phyloP scores from a whole-genome alignment of 164 flowering plant genomes.

The Taxillus chinensis region DNA sequence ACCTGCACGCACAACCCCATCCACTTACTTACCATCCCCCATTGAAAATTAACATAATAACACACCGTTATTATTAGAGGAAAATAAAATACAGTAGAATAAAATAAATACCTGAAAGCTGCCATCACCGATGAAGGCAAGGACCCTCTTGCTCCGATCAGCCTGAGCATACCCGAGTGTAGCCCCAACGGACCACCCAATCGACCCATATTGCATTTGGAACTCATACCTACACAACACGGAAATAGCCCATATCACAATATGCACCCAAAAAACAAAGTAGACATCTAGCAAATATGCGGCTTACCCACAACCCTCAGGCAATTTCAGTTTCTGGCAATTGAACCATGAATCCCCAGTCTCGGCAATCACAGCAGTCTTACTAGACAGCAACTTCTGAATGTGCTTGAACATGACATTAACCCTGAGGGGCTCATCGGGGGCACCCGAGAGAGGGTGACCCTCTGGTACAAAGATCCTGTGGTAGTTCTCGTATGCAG shows the following conservation, averaged over 20 bases:
- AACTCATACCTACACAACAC: conserved; percentile 54
- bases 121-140: conserved; percentile 89
- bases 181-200: conserved; percentile 95
- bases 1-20: conserved; percentile 25
- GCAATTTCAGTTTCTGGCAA: conserved; percentile 75
- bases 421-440: conserved; percentile 59
- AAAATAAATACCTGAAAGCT: conserved; percentile 60
- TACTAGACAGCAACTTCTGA: conserved; percentile 52
- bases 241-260: too few species aligned
- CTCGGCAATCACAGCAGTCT: conserved; percentile 75
- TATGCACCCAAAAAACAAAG: too few species aligned
- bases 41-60: too few species aligned
- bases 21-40: too few species aligned
- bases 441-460: conserved; percentile 33
- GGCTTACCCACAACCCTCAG: conserved; percentile 74
- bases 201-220: conserved; percentile 86
- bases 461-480: conserved; percentile 72
- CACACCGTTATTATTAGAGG: too few species aligned
- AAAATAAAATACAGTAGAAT: neutral
- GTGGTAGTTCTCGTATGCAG: conserved; percentile 61
- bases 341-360: conserved; percentile 93
- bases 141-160: conserved; percentile 56
- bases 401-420: conserved; percentile 76
- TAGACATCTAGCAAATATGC: neutral
- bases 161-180: conserved; percentile 92